A percentile compares a stretch with the other conserved stretches of the same genome.
These are phyloP conservation scores for Lasiosphaeria miniovina DNA, from an alignment of 495 filamentous ascomycete species.

Conservation along the genomic window DNA sequence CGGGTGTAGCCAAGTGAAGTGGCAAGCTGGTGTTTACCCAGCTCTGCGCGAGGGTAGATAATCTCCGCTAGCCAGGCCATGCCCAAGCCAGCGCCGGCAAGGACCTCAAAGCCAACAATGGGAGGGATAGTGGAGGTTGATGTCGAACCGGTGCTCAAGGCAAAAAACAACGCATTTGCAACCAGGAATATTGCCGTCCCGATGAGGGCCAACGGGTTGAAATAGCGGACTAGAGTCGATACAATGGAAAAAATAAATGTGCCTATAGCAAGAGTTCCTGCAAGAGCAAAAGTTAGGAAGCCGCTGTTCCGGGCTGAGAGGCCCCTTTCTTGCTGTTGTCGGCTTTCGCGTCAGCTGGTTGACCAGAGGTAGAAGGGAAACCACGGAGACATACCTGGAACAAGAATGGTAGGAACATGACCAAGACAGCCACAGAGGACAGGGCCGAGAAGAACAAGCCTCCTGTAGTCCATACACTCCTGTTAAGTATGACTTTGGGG, in stretches of 20 bases:
- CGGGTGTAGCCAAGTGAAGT: constrained; percentile 3
- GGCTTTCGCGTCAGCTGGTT: background rate
- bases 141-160: background rate
- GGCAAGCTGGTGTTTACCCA: constrained; percentile 3
- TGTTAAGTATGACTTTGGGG: background rate
- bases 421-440: background rate
- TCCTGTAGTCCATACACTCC: constrained; percentile 4
- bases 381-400: background rate
- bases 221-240: background rate
- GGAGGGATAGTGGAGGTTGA: constrained; percentile 1
- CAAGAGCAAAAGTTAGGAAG: background rate
- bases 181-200: background rate
- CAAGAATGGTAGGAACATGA: background rate
- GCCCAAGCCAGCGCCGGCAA: background rate
- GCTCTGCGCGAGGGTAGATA: background rate
- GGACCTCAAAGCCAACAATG: constrained; percentile 1
- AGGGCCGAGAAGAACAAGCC: constrained; percentile 2
- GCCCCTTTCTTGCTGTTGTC: background rate
- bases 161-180: background rate
- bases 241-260: constrained; percentile 5
- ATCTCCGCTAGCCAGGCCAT: constrained; percentile 7
- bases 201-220: background rate
- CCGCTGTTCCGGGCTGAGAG: background rate
- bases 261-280: background rate
- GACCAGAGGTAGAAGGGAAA: background rate